Percentiles rank a stretch among this genome's conserved stretches.
These are phyloP conservation scores for Moesziomyces globuligerus DNA, from an alignment of 1,284 basidiomycete species.

Conservation along the genomic window DNA sequence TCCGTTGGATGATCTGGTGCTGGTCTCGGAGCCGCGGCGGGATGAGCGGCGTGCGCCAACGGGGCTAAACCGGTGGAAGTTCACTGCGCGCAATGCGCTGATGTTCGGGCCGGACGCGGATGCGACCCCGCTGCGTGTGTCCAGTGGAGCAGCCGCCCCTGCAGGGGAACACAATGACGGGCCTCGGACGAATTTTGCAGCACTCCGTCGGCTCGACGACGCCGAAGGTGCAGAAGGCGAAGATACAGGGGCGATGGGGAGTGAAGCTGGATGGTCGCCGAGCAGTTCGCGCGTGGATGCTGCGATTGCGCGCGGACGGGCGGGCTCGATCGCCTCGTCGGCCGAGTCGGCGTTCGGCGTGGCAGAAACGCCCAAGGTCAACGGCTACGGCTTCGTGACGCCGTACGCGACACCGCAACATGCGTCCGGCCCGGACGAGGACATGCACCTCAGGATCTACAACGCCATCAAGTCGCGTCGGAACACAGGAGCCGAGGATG, in stretches of 20 bases:
- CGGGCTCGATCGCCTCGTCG: slow-evolving; percentile 6
- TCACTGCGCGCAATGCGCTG: slow-evolving; percentile 54
- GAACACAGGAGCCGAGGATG: background rate
- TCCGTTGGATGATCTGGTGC: slow-evolving; percentile 27
- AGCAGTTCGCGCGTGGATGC: slow-evolving; percentile 58
- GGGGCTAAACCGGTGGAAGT: slow-evolving; percentile 31
- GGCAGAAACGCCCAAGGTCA: slow-evolving; percentile 37
- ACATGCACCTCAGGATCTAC: slow-evolving; percentile 30
- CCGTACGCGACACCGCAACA: slow-evolving; percentile 37
- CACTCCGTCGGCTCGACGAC: slow-evolving; percentile 5
- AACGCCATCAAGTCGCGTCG: slow-evolving; percentile 17
- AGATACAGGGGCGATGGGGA: slow-evolving; percentile 6
- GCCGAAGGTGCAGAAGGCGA: background rate
- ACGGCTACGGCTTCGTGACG: slow-evolving; percentile 58
- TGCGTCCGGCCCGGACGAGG: slow-evolving; percentile 5
- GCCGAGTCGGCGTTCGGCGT: background rate
- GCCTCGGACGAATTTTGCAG: slow-evolving; percentile 18
- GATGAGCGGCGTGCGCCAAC: slow-evolving; percentile 19
- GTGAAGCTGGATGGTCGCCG: slow-evolving; percentile 40
- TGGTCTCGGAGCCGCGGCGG: slow-evolving; percentile 20
- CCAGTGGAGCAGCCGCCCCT: background rate
- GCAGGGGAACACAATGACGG: background rate
- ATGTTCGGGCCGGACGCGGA: slow-evolving; percentile 57
- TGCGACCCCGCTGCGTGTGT: slow-evolving; percentile 12
- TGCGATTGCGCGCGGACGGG: slow-evolving; percentile 46